Evolutionary conservation across 106 monocot species (phyloP), one percentile per base, ranked within the genome.

Genomic region (Phalaenopsis equestris): DNA sequence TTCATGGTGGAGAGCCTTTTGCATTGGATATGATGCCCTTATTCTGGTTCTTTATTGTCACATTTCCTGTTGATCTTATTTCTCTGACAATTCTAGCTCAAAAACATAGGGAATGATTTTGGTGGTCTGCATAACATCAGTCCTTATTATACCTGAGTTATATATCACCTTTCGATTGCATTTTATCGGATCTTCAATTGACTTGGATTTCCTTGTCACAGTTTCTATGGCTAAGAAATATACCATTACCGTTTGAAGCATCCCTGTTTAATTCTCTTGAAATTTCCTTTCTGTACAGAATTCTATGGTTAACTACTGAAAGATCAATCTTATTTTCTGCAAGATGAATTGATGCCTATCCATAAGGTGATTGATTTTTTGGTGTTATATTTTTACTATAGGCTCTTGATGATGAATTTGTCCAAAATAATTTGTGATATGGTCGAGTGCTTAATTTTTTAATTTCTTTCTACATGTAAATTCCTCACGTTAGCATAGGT

Each of bases 31-130:
- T 45, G 14, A 6, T 45, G 14, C 74, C 5, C 8, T 74, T 45
- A 74, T 19, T 74, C 3, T 45, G 6, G 19, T 42, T 74, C 45
- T 21, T 6, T 45, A 45, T 74, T 74, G 74, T 74, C 74, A 19
- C 36, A 74, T 11, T 17, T 74, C 9, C 21, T n/a, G n/a, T 45
- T 74, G 74, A 42, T 41, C 8, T 65, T 21, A 38, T n/a, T 74
- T 43, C n/a, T 74, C 43, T 74, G 43, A 5, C 16, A 74, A 7
- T 74, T 74, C 45, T 74, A 39, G 30, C 70, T 39, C 64, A 65
- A 65, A 70, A 19, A 15, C 38, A 70, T 70, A 19, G 38, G 39
- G 74, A 74, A 74, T 74, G 42, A n/a, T 42, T 74, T 74, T 74
- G 3, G 74, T 3, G 43, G 36, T 1, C 45, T n/a, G n/a, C 17